These are phyloP conservation scores for Knufia fluminis DNA, from an alignment of 2,329 filamentous ascomycete genomes.

Conservation along the genomic window DNA sequence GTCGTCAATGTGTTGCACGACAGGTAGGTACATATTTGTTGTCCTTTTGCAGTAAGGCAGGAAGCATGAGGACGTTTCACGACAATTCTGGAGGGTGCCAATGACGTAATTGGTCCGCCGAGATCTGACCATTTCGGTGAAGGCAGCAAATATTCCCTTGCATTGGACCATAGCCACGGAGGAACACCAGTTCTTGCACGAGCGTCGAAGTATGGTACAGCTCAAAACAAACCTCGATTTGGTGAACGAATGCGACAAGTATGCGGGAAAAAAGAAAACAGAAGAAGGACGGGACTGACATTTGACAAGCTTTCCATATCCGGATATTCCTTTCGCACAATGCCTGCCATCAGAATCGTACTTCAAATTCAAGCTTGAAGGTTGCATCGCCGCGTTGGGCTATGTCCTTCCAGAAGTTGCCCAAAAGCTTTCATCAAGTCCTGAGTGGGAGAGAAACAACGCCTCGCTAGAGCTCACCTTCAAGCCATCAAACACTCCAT, in stretches of 20 bases:
- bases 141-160: too few relatives aligned
- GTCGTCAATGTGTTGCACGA: too few relatives aligned
- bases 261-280: constrained; percentile 9
- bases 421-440: constrained; percentile 11
- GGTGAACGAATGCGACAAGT: constrained; percentile 49
- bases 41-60: too few relatives aligned
- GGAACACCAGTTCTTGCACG: too few relatives aligned
- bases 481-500: constrained; percentile 14
- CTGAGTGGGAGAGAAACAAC: constrained; percentile 14
- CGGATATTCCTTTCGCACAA: constrained; percentile 50
- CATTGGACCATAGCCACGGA: too few relatives aligned
- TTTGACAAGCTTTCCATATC: constrained; percentile 59
- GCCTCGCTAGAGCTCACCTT: constrained; percentile 14
- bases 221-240: constrained; percentile 44
- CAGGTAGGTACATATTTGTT: too few relatives aligned
- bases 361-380: constrained; percentile 57
- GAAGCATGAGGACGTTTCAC: background rate
- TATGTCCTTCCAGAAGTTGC: constrained; percentile 39
- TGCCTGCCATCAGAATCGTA: constrained; percentile 45
- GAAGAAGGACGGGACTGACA: background rate
- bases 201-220: background rate
- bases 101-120: constrained; percentile 6
- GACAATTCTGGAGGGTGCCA: background rate
- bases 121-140: background rate
- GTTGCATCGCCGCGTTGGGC: constrained; percentile 54